phyloP scores from a whole-genome alignment of 73 alveolate species.

The Uronychia setigera region DNA sequence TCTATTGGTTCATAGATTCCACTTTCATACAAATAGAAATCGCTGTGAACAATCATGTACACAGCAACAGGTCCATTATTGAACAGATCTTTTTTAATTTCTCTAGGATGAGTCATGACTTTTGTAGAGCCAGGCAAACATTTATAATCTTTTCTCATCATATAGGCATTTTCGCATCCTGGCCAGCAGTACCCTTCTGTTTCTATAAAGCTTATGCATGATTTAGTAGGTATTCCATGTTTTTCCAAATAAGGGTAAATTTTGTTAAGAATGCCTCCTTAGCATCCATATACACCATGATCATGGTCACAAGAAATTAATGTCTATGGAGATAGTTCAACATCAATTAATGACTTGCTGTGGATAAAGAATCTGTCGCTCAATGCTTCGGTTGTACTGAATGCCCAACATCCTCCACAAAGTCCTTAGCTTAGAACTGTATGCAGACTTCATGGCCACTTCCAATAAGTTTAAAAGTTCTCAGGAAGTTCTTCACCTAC shows the following conservation, averaged over 20 bases:
- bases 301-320: slow-evolving; percentile 59
- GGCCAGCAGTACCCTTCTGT: not conserved
- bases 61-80: slow-evolving; percentile 66
- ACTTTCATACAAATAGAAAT: slow-evolving; percentile 69
- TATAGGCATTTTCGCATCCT: not conserved
- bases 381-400: slow-evolving; percentile 89
- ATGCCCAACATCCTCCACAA: slow-evolving; percentile 98
- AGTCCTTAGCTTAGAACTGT: too few species aligned
- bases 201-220: slow-evolving; percentile 40
- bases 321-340: slow-evolving; percentile 63
- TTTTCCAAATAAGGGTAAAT: slow-evolving; percentile 46
- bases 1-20: slow-evolving; percentile 69
- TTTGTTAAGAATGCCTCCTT: slow-evolving; percentile 64
- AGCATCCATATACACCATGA: slow-evolving; percentile 54
- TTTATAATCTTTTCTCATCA: not conserved
- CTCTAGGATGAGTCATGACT: not conserved
- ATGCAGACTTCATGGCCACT: too few species aligned
- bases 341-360: slow-evolving; percentile 4
- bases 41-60: slow-evolving; percentile 73
- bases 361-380: slow-evolving; percentile 91
- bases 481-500: too few species aligned
- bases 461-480: too few species aligned
- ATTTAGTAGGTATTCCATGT: slow-evolving; percentile 13
- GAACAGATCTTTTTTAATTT: not conserved
- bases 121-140: not conserved